Base-by-base conservation (phyloP, 345 rosid species). In the Eucalyptus pauciflora region DNA sequence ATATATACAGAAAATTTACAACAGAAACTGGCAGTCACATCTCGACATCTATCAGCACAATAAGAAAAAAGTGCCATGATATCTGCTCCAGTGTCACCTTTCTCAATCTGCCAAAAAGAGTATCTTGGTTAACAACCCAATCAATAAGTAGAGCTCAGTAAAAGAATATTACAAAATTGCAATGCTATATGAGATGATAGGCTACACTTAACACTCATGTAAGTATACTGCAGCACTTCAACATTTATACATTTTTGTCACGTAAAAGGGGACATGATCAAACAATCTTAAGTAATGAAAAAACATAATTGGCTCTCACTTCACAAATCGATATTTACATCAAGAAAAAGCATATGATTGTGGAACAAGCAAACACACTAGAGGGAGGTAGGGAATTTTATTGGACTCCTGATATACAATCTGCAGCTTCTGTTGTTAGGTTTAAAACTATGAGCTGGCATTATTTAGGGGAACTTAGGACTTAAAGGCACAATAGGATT, bases 61-160 rank as follows among this genome's bases (percentile, higher is more conserved):
- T 96, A 97, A 89, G 96, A 93, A 62, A 95, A 94, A 60, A 97
- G 93, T 89, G 95, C 97, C 88, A 93, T 86, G 91, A 96, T 93
- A 87, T 93, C 95, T 87, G 88, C 50, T 88, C 87, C 91, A 91
- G 89, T 86, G 81, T 92, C 92, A 86, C 89, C 90, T 69, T 49
- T 85, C 88, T 90, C 95, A 92, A 89, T 94, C 99, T 97, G 94
- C 90, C 87, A 25, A 64, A n/a, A 14, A 43, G 15, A 86, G 43
- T 41, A 41, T 41, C 48, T 76, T 76, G 29, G 48, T 76, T 76
- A 76, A 76, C 48, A 41, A 76, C 13, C 48, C 52, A 69, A 88
- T 88, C 17, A 1, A 46, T 49, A 22, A 31, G 58, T 12, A 20
- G 56, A 33, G 50, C 29, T 41, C 51, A 62, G 41, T 87, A 43